phyloP scores from a whole-genome alignment of 176 grass and related monocot species.

The Pharus latifolius region DNA sequence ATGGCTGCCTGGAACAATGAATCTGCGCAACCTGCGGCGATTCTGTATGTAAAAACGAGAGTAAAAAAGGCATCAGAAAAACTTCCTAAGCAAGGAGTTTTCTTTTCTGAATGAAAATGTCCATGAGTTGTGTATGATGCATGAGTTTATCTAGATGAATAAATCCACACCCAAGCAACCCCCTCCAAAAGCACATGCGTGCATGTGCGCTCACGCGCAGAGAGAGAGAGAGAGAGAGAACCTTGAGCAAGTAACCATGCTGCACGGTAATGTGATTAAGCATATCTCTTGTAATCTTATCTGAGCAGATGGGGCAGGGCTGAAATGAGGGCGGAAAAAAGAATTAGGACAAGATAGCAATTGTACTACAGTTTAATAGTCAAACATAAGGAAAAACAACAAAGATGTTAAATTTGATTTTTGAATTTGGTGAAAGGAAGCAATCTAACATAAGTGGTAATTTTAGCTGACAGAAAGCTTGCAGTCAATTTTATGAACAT shows the following conservation, averaged over 20 bases:
- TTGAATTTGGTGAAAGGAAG: background rate
- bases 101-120: background rate
- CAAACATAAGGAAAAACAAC: background rate
- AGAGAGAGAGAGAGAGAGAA: conserved; percentile 14
- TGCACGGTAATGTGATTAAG: conserved; percentile 83
- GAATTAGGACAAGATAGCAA: conserved; percentile 14
- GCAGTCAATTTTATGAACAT: background rate
- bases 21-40: conserved; percentile 48
- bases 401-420: background rate
- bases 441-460: background rate
- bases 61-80: conserved; percentile 18
- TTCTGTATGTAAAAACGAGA: conserved; percentile 52
- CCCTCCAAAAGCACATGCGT: background rate
- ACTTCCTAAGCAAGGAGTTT: background rate
- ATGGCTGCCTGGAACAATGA: conserved; percentile 61
- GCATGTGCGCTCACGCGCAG: background rate
- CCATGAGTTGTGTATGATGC: background rate
- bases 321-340: conserved; percentile 26
- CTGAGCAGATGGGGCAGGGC: conserved; percentile 85
- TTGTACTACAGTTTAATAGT: background rate
- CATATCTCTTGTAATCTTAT: conserved; percentile 95
- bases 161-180: no score
- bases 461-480: background rate
- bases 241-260: conserved; percentile 92
- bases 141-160: no score